Base-by-base conservation (phyloP, 2,329 filamentous ascomycete species). In the Diaporthe batatas region DNA sequence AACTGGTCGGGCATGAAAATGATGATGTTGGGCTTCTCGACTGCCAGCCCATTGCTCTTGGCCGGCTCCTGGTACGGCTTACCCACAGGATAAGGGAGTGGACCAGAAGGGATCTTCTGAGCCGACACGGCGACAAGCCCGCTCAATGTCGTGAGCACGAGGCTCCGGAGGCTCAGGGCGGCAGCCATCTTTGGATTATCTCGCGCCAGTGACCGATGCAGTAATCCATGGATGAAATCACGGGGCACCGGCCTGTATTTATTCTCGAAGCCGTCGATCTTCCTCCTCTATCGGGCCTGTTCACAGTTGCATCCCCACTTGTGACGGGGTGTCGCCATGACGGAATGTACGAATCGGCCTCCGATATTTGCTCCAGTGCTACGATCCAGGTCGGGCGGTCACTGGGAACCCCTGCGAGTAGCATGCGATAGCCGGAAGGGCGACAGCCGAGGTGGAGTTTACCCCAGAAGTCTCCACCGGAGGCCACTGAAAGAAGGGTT, bases 1-100 rank as follows among this genome's bases (percentile, higher is more conserved):
- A 86, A 78, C 77, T 86, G 85, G 64, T 86, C 84, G 1, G 62
- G 62, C 44, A 65, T 65, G 14, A 65, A 65, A 1, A 65, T 65
- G 8, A 65, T 65, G 14, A 65, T 65, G 18, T 65, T 65, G 6
- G 62, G 62, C n/a, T 65, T 49, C 62, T 65, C 62, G 6, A 51
- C 25, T 14, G 44, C 44, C 1, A 65, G n/a, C 4, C 62, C 44
- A 51, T 65, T 65, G 32, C 44, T 32, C 32, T 51, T 51, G 21
- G 62, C 44, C 29, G 36, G 29, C 62, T 65, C 18, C 29, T 51
- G 21, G 14, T 51, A 65, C 18, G 62, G 62, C 2, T 51, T 6
- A 8, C 36, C 44, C 4, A 65, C 16, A 32, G 44, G 25, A 4
- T 36, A 65, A 5, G 44, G 44, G 12, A 65, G 62, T 34, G 29